A percentile compares a stretch with the other conserved stretches of the same genome.
phyloP scores from a whole-genome alignment of 495 filamentous ascomycete genomes.

The Penicillium cataractarum region DNA sequence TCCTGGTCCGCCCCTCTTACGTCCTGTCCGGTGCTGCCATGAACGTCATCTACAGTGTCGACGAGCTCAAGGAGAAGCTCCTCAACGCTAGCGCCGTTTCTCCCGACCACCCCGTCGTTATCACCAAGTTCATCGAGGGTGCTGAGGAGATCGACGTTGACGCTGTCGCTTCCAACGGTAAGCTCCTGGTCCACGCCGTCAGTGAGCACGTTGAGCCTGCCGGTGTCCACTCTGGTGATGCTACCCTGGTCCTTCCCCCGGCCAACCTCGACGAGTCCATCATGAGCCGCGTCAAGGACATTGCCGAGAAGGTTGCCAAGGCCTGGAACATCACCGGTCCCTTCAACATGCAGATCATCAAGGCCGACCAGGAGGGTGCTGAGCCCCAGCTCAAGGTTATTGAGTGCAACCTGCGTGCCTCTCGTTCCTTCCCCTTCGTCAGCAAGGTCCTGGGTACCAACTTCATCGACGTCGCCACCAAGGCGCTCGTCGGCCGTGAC shows the following conservation, averaged over 20 bases:
- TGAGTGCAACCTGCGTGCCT: constrained; percentile 97
- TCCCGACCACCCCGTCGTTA: constrained; percentile 94
- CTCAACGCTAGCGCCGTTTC: constrained; percentile 88
- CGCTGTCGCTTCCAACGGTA: constrained; percentile 84
- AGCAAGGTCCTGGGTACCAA: constrained; percentile 96
- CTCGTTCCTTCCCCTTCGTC: constrained; percentile 96
- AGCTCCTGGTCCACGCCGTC: constrained; percentile 88
- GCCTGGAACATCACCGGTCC: constrained; percentile 96
- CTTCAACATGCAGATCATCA: constrained; percentile 99
- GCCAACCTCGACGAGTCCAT: constrained; percentile 71
- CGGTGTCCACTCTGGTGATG: constrained; percentile 95
- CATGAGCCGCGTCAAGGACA: constrained; percentile 87
- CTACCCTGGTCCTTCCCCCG: constrained; percentile 88
- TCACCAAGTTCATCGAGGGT: constrained; percentile 97
- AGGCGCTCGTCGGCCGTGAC: constrained; percentile 83
- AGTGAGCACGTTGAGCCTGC: constrained; percentile 96
- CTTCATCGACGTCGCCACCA: constrained; percentile 96
- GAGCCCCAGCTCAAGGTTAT: constrained; percentile 88
- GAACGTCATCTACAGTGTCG: constrained; percentile 90
- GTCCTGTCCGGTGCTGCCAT: constrained; percentile 96
- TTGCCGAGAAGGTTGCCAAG: constrained; percentile 93
- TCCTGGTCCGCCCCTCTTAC: constrained; percentile 92
- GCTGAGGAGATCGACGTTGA: constrained; percentile 98
- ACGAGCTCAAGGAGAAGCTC: constrained; percentile 87
- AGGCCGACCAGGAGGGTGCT: constrained; percentile 71